phyloP scores from a whole-genome alignment of 1,284 basidiomycete genomes.

The Trichosporon asahii region DNA sequence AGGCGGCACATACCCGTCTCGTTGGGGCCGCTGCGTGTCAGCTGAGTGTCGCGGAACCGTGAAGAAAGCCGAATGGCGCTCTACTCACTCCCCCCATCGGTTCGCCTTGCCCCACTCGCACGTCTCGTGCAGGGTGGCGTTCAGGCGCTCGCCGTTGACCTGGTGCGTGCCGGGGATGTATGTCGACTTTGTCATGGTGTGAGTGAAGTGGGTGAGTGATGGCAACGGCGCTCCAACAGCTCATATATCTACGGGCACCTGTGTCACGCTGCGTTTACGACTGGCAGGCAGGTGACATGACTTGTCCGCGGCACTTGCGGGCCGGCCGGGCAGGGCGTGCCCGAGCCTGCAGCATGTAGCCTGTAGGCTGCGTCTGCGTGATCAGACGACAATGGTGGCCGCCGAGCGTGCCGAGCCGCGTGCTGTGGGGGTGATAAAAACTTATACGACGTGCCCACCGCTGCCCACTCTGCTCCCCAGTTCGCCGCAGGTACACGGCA shows the following conservation, averaged over 20 bases:
- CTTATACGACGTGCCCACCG: neutral
- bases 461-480: neutral
- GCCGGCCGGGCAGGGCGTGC: too few relatives aligned
- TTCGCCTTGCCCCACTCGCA: constrained; percentile 34
- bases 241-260: constrained; percentile 8
- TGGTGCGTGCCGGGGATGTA: constrained; percentile 16
- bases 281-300: neutral
- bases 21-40: constrained; percentile 7
- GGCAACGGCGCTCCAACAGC: neutral
- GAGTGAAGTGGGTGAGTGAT: neutral
- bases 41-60: too few relatives aligned
- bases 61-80: too few relatives aligned
- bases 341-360: too few relatives aligned
- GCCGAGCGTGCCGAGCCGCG: neutral
- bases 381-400: neutral
- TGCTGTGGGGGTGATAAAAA: neutral
- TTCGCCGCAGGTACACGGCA: neutral
- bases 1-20: constrained; percentile 31
- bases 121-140: constrained; percentile 38
- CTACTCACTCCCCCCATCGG: constrained; percentile 22
- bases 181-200: constrained; percentile 12
- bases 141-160: constrained; percentile 36
- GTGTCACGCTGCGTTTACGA: neutral
- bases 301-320: neutral
- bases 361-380: too few relatives aligned